A percentile compares a stretch with the other conserved stretches of the same genome.
These are phyloP conservation scores for Camelina hispida DNA, from an alignment of 345 rosid genomes.

Conservation along the genomic window DNA sequence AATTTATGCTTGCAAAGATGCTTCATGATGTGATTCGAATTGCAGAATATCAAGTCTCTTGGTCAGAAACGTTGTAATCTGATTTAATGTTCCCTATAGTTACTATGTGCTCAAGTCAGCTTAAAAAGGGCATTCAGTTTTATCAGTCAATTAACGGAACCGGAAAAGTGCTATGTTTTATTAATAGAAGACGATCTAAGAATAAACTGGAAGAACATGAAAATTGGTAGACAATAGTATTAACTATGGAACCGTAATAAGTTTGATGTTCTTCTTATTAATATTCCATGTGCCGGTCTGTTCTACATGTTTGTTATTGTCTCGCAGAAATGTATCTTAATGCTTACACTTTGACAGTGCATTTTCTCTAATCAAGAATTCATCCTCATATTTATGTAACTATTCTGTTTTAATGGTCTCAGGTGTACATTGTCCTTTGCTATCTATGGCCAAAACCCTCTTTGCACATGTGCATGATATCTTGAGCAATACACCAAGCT, in stretches of 20 bases:
- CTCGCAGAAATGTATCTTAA: constrained; percentile 22
- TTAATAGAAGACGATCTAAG: constrained; percentile 20
- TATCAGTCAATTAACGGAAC: not conserved
- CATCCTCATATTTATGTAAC: constrained; percentile 23
- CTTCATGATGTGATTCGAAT: constrained; percentile 56
- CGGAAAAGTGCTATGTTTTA: constrained; percentile 14
- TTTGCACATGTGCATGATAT: constrained; percentile 76
- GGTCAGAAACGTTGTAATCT: constrained; percentile 1
- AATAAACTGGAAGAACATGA: constrained; percentile 30
- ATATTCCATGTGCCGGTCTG: constrained; percentile 18
- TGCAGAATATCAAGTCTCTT: constrained; percentile 43
- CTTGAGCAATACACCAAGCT: constrained; percentile 72
- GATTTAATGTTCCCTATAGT: constrained; percentile 14
- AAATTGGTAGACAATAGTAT: constrained; percentile 21
- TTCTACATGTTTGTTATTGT: constrained; percentile 23
- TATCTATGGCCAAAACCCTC: constrained; percentile 66
- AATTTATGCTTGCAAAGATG: constrained; percentile 53
- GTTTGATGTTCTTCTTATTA: constrained; percentile 24
- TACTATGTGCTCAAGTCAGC: constrained; percentile 1
- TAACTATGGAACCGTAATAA: not conserved
- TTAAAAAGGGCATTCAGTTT: not conserved
- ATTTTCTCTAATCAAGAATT: constrained; percentile 24
- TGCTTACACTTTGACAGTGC: constrained; percentile 14
- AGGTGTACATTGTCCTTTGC: constrained; percentile 67
- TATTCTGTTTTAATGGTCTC: constrained; percentile 38